Percentiles rank a stretch among this genome's conserved stretches.
These are phyloP conservation scores for Vitellaria paradoxa DNA, from an alignment of 179 eudicot genomes.

Conservation along the genomic window DNA sequence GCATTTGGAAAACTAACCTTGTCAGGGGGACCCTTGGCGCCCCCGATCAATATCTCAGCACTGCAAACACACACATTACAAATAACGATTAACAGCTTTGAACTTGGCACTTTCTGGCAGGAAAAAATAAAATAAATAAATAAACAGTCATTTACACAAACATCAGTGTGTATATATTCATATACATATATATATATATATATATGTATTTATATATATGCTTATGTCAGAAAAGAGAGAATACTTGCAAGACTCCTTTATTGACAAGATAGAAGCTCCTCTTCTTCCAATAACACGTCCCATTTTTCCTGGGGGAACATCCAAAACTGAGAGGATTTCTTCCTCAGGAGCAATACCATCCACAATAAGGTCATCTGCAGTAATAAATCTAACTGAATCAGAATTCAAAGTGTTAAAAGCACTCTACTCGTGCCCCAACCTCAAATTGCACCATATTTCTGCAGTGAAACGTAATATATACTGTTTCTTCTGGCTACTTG, in stretches of 20 bases:
- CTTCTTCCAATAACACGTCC: constrained; percentile 77
- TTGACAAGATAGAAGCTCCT: constrained; percentile 77
- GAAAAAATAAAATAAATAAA: no score
- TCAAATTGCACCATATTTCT: constrained; percentile 4
- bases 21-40: constrained; percentile 83
- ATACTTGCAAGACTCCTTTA: constrained; percentile 88
- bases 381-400: neutral
- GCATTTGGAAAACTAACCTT: constrained; percentile 57
- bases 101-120: neutral
- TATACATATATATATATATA: neutral
- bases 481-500: neutral
- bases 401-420: neutral
- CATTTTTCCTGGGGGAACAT: constrained; percentile 91
- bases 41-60: constrained; percentile 89
- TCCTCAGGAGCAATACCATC: constrained; percentile 55
- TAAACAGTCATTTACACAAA: no score
- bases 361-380: constrained; percentile 30
- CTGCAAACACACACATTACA: constrained; percentile 35
- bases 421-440: neutral
- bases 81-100: constrained; percentile 2
- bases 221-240: neutral
- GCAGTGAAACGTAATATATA: neutral
- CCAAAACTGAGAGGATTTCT: constrained; percentile 72
- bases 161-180: neutral
- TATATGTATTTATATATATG: neutral